A percentile compares a stretch with the other conserved stretches of the same genome.
Evolutionary conservation across 176 grass and related monocot genomes (phyloP).

Genomic region (sorghum (Sorghum bicolor)): Sorghum_bicolor_NCBIv3 NC_012879.2:3581501-3582000

Average conservation of each 20-base stretch:
- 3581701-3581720: background rate
- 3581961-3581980: too few relatives aligned
- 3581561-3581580: constrained; percentile 45
- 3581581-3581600: constrained; percentile 10
- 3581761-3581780: background rate
- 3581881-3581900: background rate
- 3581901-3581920: background rate
- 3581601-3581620: constrained; percentile 35
- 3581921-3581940: background rate
- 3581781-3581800: background rate
- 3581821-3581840: background rate
- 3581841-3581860: background rate
- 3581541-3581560: constrained; percentile 35
- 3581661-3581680: constrained; percentile 13
- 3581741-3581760: background rate
- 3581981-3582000: too few relatives aligned
- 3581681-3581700: constrained; percentile 54
- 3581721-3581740: constrained; percentile 8
- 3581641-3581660: constrained; percentile 90
- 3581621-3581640: constrained; percentile 72
- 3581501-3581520: constrained; percentile 43
- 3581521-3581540: constrained; percentile 33
- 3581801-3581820: background rate
- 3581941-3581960: too few relatives aligned
- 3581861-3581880: background rate